phyloP scores from a whole-genome alignment of 2,329 filamentous ascomycete genomes.

The Amesomyces nigricolor region DNA sequence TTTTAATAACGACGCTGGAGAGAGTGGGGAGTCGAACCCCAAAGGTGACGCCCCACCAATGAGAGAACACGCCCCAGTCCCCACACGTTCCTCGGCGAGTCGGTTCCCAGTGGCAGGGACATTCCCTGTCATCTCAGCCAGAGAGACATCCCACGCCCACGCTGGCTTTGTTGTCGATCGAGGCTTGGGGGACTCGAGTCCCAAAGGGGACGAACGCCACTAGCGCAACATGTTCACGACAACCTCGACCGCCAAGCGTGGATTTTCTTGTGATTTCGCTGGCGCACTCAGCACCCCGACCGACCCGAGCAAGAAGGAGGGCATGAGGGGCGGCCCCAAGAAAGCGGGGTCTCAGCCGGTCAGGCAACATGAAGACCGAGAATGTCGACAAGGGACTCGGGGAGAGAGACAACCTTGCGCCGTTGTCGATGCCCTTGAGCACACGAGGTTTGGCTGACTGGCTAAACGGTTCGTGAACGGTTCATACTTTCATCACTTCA shows the following conservation, averaged over 20 bases:
- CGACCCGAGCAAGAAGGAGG: background rate
- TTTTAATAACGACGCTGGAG: background rate
- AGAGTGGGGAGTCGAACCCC: background rate
- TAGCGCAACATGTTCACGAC: background rate
- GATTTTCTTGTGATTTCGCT: background rate
- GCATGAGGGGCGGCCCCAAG: slow-evolving; percentile 6
- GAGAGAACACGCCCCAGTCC: slow-evolving; percentile 5
- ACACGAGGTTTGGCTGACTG: too few relatives aligned
- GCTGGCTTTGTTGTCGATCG: slow-evolving; percentile 16
- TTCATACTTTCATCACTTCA: background rate
- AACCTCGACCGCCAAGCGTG: background rate
- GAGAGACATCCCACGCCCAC: slow-evolving; percentile 20
- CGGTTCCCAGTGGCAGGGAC: slow-evolving; percentile 6
- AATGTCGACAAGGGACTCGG: background rate
- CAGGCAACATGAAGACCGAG: background rate
- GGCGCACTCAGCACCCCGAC: background rate
- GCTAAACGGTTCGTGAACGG: too few relatives aligned
- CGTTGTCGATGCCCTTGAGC: too few relatives aligned
- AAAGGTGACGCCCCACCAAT: slow-evolving; percentile 12
- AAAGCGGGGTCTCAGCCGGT: slow-evolving; percentile 1
- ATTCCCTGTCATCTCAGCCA: slow-evolving; percentile 10
- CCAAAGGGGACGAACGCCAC: slow-evolving; percentile 5
- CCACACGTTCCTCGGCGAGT: slow-evolving; percentile 11
- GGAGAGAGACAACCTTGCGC: too few relatives aligned
- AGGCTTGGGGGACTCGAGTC: slow-evolving; percentile 6